Evolutionary conservation across 1,139 yeast genomes (phyloP).

Genomic region (Geotrichum europaeum): DNA sequence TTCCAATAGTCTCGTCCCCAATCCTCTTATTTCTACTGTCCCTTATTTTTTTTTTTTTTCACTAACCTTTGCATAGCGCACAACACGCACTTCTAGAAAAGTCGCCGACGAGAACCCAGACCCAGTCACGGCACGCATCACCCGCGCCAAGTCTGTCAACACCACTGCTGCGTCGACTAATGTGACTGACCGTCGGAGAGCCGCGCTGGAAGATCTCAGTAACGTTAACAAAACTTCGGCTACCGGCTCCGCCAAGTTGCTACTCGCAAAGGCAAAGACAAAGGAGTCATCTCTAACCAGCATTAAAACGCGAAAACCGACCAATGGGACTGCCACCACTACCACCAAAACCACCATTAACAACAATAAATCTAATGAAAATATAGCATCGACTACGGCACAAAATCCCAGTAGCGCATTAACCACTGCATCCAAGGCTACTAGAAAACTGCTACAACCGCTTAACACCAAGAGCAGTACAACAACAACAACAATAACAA

Average conservation of each 20-base stretch:
- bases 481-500: not conserved
- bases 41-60: not conserved
- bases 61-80: constrained; percentile 4
- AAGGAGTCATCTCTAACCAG: not conserved
- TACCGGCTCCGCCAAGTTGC: constrained; percentile 29
- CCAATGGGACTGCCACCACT: not conserved
- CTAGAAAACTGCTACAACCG: not conserved
- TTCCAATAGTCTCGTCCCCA: not conserved
- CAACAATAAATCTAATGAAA: not conserved
- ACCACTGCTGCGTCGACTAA: constrained; percentile 4
- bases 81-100: constrained; percentile 12
- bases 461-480: not conserved
- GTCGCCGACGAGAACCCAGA: constrained; percentile 13
- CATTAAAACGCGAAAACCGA: not conserved
- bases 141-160: constrained; percentile 12
- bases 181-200: constrained; percentile 18
- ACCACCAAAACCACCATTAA: not conserved
- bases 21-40: too few relatives aligned
- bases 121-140: constrained; percentile 4
- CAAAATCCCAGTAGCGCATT: not conserved
- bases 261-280: not conserved
- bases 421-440: not conserved
- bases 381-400: not conserved
- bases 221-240: constrained; percentile 47
- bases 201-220: constrained; percentile 34